Evolutionary conservation across 1,284 basidiomycete species (phyloP).

Genomic region (Rhodotorula sp.): DNA sequence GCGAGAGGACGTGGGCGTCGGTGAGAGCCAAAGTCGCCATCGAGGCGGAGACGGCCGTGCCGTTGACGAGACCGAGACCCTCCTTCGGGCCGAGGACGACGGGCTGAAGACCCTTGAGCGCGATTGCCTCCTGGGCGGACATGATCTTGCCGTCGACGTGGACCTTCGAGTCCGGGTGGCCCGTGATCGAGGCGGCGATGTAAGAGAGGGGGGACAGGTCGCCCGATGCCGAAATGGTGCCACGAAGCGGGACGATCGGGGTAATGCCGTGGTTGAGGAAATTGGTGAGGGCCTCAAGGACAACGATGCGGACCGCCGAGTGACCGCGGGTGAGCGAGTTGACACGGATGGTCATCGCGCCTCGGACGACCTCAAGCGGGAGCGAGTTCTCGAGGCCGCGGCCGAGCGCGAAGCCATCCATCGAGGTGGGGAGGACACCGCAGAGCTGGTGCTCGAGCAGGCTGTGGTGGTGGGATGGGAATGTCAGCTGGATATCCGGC

Average conservation of each 20-base stretch:
- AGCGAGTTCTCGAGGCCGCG: conserved; percentile 55
- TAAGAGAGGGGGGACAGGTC: conserved; percentile 64
- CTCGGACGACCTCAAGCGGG: conserved; percentile 89
- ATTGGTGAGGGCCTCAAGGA: conserved; percentile 74
- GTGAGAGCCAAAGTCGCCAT: conserved; percentile 58
- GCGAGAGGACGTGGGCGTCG: conserved; percentile 68
- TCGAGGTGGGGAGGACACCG: conserved; percentile 53
- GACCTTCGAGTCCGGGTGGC: conserved; percentile 74
- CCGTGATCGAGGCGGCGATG: conserved; percentile 73
- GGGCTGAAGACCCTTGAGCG: conserved; percentile 64
- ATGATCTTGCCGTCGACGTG: conserved; percentile 34
- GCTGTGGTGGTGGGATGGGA: conserved; percentile 61
- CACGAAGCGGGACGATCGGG: conserved; percentile 78
- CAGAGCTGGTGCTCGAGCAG: conserved; percentile 70
- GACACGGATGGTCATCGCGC: conserved; percentile 79
- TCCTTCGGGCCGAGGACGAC: conserved; percentile 56
- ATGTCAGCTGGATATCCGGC: conserved; percentile 54
- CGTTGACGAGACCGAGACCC: conserved; percentile 68
- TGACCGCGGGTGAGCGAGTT: conserved; percentile 65
- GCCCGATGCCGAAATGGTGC: conserved; percentile 77
- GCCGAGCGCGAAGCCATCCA: conserved; percentile 61
- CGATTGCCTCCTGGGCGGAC: conserved; percentile 59
- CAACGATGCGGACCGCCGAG: conserved; percentile 76
- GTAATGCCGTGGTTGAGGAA: conserved; percentile 72
- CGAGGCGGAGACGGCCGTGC: conserved; percentile 72